Evolutionary conservation across 2,329 filamentous ascomycete genomes (phyloP).

Genomic region (Ophiosphaerella narmari): DNA sequence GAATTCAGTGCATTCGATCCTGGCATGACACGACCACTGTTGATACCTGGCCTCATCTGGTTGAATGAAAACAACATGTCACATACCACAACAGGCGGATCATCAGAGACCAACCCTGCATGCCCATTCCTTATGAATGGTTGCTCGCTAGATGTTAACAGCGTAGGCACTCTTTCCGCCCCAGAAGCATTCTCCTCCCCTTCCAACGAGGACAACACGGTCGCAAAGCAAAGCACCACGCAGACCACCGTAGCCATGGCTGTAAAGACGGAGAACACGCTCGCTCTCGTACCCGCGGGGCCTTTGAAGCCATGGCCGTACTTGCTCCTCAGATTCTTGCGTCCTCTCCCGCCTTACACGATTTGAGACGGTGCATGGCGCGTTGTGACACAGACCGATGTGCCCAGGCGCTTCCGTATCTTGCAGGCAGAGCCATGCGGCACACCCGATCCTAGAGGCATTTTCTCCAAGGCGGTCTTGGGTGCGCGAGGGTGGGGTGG

Average conservation of each 20-base stretch:
- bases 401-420: constrained; percentile 1
- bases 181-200: no score
- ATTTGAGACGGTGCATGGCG: constrained; percentile 12
- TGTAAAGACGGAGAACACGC: no score
- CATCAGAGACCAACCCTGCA: neutral
- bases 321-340: constrained; percentile 10
- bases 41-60: neutral
- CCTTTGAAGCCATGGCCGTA: constrained; percentile 13
- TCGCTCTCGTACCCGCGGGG: no score
- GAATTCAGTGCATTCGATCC: constrained; percentile 13
- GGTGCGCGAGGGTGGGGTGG: neutral
- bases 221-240: no score
- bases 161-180: neutral
- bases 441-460: no score
- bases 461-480: neutral
- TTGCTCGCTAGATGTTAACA: neutral
- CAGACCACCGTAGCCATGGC: no score
- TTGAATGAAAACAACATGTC: no score
- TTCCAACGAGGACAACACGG: no score
- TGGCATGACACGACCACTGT: neutral
- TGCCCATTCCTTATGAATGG: neutral
- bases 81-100: no score
- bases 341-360: constrained; percentile 11
- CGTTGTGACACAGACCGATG: neutral
- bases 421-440: no score